Evolutionary conservation across 768 basidiomycete genomes (phyloP).

Genomic region (Atractiella rhizophila): DNA sequence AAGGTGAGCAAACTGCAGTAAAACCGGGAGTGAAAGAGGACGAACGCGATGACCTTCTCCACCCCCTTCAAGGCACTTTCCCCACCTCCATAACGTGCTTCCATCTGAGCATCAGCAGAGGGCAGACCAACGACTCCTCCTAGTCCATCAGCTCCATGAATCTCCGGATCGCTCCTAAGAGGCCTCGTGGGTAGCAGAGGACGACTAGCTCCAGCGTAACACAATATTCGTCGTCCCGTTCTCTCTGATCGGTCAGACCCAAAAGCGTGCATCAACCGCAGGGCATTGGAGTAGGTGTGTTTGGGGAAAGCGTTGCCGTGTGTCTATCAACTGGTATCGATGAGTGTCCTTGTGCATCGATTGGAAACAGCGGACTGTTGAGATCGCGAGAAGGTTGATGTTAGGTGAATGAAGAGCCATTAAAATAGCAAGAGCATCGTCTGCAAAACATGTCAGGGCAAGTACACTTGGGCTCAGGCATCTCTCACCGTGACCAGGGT

Average conservation of each 20-base stretch:
- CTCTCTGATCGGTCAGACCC: constrained; percentile 36
- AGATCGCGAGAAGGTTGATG: constrained; percentile 52
- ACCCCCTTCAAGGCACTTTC: too few species aligned
- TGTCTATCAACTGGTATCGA: constrained; percentile 28
- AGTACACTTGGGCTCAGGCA: too few species aligned
- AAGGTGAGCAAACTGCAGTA: too few species aligned
- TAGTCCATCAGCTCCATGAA: constrained; percentile 59
- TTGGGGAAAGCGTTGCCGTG: constrained; percentile 44
- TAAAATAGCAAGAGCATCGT: constrained; percentile 64
- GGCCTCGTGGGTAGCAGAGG: not conserved
- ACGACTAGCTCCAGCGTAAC: constrained; percentile 28
- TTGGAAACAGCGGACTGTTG: constrained; percentile 32
- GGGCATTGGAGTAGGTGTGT: constrained; percentile 44
- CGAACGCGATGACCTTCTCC: too few species aligned
- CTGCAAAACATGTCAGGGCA: too few species aligned
- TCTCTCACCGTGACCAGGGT: too few species aligned
- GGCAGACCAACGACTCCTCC: constrained; percentile 63
- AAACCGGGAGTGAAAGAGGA: too few species aligned
- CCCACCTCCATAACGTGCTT: too few species aligned
- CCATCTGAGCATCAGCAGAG: constrained; percentile 25
- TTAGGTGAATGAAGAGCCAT: constrained; percentile 41
- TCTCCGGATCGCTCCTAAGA: constrained; percentile 20
- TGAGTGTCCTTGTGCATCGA: not conserved
- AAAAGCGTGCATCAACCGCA: constrained; percentile 49
- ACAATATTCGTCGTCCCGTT: constrained; percentile 50